phyloP scores from a whole-genome alignment of 306 rosid genomes.

The Trifolium dubium region DNA sequence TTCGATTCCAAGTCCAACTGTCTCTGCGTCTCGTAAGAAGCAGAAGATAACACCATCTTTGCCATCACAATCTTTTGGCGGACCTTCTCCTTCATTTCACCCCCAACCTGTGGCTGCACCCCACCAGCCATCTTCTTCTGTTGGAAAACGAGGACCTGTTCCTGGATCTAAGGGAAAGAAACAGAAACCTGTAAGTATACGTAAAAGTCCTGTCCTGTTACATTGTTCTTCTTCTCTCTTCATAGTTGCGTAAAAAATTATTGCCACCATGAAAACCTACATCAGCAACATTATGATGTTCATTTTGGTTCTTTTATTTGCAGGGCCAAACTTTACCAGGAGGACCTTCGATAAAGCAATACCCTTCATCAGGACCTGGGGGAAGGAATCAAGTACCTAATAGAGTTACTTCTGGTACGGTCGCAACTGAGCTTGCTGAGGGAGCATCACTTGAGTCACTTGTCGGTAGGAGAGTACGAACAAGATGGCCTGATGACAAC shows the following conservation, averaged over 20 bases:
- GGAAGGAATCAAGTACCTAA: slow-evolving; percentile 76
- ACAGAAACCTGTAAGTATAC: slow-evolving; percentile 76
- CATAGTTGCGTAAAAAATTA: slow-evolving; percentile 7
- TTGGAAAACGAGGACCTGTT: slow-evolving; percentile 70
- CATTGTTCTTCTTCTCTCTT: slow-evolving; percentile 5
- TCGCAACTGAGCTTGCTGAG: slow-evolving; percentile 62
- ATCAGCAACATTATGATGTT: slow-evolving; percentile 7
- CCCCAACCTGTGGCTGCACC: slow-evolving; percentile 69
- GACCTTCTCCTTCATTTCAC: slow-evolving; percentile 78
- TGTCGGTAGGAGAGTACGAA: slow-evolving; percentile 81
- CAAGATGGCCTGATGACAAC: slow-evolving; percentile 98
- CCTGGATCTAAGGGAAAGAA: slow-evolving; percentile 84
- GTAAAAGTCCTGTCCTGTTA: slow-evolving; percentile 19
- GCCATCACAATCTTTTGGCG: slow-evolving; percentile 75
- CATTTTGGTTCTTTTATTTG: slow-evolving; percentile 28
- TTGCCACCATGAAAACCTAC: slow-evolving; percentile 1
- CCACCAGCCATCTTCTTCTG: slow-evolving; percentile 85
- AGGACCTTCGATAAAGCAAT: slow-evolving; percentile 71
- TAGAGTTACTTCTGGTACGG: slow-evolving; percentile 67
- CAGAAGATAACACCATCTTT: slow-evolving; percentile 69
- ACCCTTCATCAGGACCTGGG: slow-evolving; percentile 67
- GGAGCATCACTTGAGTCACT: slow-evolving; percentile 63
- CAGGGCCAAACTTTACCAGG: slow-evolving; percentile 65
- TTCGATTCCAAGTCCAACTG: slow-evolving; percentile 79
- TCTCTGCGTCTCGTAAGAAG: slow-evolving; percentile 91